phyloP scores from a whole-genome alignment of 1,139 yeast species.

The Blastobotrys apis region DNA sequence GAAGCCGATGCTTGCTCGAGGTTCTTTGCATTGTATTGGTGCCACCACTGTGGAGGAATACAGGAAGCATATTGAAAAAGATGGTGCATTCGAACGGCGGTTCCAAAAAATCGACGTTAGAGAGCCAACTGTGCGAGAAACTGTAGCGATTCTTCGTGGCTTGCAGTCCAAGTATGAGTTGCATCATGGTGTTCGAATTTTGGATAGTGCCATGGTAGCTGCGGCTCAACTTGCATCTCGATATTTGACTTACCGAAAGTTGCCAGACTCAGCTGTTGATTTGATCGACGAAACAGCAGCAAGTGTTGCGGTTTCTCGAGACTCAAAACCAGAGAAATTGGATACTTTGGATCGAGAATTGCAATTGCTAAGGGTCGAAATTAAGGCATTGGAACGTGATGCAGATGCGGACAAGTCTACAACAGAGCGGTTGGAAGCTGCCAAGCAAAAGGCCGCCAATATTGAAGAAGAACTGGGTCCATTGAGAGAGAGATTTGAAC shows the following conservation, averaged over 20 bases:
- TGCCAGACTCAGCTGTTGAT: constrained; percentile 98
- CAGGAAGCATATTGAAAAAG: constrained; percentile 87
- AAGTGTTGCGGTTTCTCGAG: constrained; percentile 96
- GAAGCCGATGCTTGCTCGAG: constrained; percentile 97
- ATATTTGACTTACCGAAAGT: constrained; percentile 87
- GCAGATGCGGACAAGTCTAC: constrained; percentile 84
- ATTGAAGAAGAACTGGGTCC: constrained; percentile 84
- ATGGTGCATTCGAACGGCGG: constrained; percentile 98
- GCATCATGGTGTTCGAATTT: constrained; percentile 95
- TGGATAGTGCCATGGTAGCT: constrained; percentile 89
- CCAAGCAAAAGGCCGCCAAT: constrained; percentile 74
- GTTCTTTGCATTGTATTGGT: constrained; percentile 94
- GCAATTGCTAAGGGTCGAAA: constrained; percentile 88
- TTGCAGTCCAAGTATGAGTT: constrained; percentile 93
- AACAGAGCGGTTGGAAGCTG: constrained; percentile 76
- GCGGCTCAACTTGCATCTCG: constrained; percentile 96
- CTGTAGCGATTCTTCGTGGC: constrained; percentile 94
- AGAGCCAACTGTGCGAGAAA: constrained; percentile 88
- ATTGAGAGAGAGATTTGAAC: constrained; percentile 74
- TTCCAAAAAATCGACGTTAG: constrained; percentile 95
- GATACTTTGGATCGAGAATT: constrained; percentile 90
- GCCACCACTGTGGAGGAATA: constrained; percentile 96
- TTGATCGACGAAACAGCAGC: constrained; percentile 96
- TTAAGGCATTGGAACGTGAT: constrained; percentile 95
- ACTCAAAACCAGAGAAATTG: constrained; percentile 94